Percentiles rank a stretch among this genome's conserved stretches.
Evolutionary conservation across 2,329 filamentous ascomycete species (phyloP).

Genomic region (Phaeosphaeriaceae sp.): DNA sequence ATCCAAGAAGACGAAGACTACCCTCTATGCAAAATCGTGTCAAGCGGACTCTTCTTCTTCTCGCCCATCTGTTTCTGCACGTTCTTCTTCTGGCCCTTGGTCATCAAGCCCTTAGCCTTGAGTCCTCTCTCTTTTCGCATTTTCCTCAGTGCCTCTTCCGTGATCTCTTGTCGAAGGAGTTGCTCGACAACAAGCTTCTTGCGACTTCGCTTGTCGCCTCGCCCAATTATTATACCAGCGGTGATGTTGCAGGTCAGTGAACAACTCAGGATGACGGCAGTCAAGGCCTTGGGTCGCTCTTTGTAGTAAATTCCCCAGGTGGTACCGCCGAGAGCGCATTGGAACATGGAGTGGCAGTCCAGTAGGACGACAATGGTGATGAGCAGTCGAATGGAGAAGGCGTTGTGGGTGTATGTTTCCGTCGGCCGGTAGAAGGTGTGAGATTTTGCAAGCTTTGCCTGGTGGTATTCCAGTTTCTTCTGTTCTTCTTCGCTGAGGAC

Average conservation of each 20-base stretch:
- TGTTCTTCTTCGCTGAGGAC: slow-evolving; percentile 72
- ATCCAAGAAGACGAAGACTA: slow-evolving; percentile 4
- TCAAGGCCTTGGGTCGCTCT: slow-evolving; percentile 74
- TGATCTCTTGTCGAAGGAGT: slow-evolving; percentile 78
- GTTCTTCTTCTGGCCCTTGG: slow-evolving; percentile 31
- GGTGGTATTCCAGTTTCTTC: slow-evolving; percentile 74
- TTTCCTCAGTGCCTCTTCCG: slow-evolving; percentile 66
- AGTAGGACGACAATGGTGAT: slow-evolving; percentile 78
- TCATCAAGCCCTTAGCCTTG: slow-evolving; percentile 36
- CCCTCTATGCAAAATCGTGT: slow-evolving; percentile 35
- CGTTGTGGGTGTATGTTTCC: slow-evolving; percentile 82
- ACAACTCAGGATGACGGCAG: slow-evolving; percentile 79
- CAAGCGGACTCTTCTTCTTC: slow-evolving; percentile 32
- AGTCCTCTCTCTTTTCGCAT: slow-evolving; percentile 54
- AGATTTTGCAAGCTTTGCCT: slow-evolving; percentile 78
- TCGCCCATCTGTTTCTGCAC: slow-evolving; percentile 25
- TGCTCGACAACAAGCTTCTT: slow-evolving; percentile 86
- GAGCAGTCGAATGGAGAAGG: slow-evolving; percentile 77
- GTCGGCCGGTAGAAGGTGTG: slow-evolving; percentile 91
- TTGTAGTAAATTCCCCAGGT: slow-evolving; percentile 82
- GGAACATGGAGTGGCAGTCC: slow-evolving; percentile 79
- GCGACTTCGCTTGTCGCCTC: slow-evolving; percentile 76
- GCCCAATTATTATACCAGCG: slow-evolving; percentile 76
- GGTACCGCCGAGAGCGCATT: slow-evolving; percentile 77
- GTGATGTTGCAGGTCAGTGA: slow-evolving; percentile 80